Base-by-base conservation (phyloP, 2,329 filamentous ascomycete species). In the Cryoendolithus antarcticus region DNA sequence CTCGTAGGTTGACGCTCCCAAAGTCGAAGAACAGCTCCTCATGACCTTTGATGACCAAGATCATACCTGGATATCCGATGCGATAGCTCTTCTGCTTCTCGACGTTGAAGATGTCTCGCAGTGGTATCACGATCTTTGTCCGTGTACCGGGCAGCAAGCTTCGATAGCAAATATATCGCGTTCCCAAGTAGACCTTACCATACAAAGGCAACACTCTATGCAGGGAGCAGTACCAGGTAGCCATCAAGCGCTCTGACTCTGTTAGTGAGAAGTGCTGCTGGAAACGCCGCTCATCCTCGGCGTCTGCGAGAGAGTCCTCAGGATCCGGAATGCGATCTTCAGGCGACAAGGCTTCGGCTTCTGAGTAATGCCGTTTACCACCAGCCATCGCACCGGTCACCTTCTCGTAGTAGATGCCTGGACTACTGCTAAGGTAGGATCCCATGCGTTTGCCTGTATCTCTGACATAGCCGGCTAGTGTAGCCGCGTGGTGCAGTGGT, bases 11-110 rank as follows among this genome's bases (percentile, higher is more conserved):
- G 1, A 74, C 67, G 35, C 79, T 74, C 38, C 74, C 74, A 55
- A 96, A 96, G 58, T 98, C 89, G 53, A 98, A 96, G 60, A 96
- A 96, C 1, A 98, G 65, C 60, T 96, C 91, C 58, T 96, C 91
- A 45, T 95, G 86, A 0, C 88, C 91, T 38, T 82, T 79, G 47
- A 98, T 93, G 4, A 93, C 82, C n/a, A 96, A 69, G 0, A 94
- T 86, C 31, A 98, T 71, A 4, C 88, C 91, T 12, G 85, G 82
- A 51, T 93, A 95, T 5, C 86, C 84, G 52, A 93, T 83, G 1
- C 88, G 77, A 55, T 95, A 96, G 0, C 91, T 89, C 54, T 91
- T 93, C 60, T 95, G 88, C 62, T 94, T 95, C 52, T 89, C 80
- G 6, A 86, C 85, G 45, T 86, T 96, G 59, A 95, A 85, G 36